Conservation (phyloP, 1,139 yeast genomes). For the Suhomyces bolitotheri region DNA sequence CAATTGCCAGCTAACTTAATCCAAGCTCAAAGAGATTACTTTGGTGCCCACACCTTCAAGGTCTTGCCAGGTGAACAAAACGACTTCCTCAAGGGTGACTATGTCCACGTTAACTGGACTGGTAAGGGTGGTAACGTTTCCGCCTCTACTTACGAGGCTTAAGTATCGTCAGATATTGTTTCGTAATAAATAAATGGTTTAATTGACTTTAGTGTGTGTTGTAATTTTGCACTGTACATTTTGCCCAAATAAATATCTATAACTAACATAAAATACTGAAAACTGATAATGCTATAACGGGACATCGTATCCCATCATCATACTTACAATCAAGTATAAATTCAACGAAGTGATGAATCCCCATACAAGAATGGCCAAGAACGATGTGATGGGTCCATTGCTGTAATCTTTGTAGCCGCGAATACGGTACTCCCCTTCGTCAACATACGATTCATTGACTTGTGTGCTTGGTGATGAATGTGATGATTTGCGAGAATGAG, state of each 20-base stretch:
- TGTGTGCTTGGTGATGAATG: background rate
- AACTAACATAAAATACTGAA: background rate
- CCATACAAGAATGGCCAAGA: conserved; percentile 52
- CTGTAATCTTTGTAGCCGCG: conserved; percentile 54
- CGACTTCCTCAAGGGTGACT: conserved; percentile 67
- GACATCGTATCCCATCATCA: conserved; percentile 46
- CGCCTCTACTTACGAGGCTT: conserved; percentile 93
- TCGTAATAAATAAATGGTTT: background rate
- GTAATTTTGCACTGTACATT: no score
- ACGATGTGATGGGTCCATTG: conserved; percentile 48
- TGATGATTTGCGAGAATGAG: background rate
- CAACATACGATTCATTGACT: background rate
- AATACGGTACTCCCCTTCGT: conserved; percentile 19
- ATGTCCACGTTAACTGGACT: conserved; percentile 98
- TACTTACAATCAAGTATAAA: conserved; percentile 50
- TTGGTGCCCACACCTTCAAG: conserved; percentile 99
- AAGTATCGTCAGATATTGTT: conserved; percentile 20
- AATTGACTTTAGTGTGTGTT: no score
- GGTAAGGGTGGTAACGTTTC: conserved; percentile 98
- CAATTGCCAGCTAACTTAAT: conserved; percentile 95
- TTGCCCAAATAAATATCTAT: conserved; percentile 1
- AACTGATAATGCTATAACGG: conserved; percentile 21
- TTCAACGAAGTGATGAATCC: conserved; percentile 52
- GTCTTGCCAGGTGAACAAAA: conserved; percentile 86
- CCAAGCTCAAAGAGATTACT: conserved; percentile 99